Base-by-base conservation (phyloP, 192 early-diverging fungal genomes). In the Coemansia sp. region DNA sequence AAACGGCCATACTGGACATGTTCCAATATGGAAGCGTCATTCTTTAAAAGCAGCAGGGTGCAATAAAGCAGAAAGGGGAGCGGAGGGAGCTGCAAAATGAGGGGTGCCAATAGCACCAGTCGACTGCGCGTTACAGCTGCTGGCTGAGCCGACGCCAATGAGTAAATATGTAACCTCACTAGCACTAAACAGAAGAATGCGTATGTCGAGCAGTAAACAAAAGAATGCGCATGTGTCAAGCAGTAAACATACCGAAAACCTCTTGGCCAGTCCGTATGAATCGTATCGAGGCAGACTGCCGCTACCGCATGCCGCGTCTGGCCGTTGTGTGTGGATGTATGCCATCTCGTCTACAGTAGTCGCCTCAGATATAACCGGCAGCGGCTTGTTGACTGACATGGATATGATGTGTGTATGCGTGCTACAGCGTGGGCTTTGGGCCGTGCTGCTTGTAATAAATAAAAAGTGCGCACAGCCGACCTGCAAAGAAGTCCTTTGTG, bases 341-440 rank as follows among this genome's bases (percentile, higher is more conserved):
- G 60, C 23, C 23, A 42, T 47, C 26, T 38, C 42, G 63, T 55
- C n/a, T 56, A 48, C 46, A 47, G 69, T 20, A 44, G 69, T 59
- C 66, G 62, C 20, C 59, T 62, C 66, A 2, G 66, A 70, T 19
- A 70, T 62, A n/a, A 48, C 66, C 0, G 75, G 70, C 63, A 78
- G 51, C 9, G 75, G 70, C 23, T 72, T 72, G 64, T 72, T 72
- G 44, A 72, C 70, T n/a, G 75, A 64, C 75, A 72, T 78, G 37
- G 48, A 17, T n/a, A 17, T 50, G 5, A 15, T 3, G n/a, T 48
- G 48, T 22, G 20, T 17, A 12, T 22, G 19, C 48, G 19, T 19
- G 46, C 46, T 17, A 5, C 46, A 19, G 15, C 5, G 46, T 48
- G 46, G n/a, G 5, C 15, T 48, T 46, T 19, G 19, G 15, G 46